phyloP scores from a whole-genome alignment of 441 rosid genomes.

The Euphorbia schlechtendalii region DNA sequence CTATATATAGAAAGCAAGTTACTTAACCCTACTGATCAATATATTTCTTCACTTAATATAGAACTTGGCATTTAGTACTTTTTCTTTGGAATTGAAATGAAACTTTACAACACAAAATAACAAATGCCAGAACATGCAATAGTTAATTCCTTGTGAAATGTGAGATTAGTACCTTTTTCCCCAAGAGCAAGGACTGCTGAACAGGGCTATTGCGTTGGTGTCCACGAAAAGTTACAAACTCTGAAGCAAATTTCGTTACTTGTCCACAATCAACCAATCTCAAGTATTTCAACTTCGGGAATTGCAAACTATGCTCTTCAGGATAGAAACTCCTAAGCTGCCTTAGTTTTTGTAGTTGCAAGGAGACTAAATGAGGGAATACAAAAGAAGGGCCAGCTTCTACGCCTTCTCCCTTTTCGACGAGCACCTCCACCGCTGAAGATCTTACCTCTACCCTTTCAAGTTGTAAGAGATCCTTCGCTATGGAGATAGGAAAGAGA shows the following conservation, averaged over 20 bases:
- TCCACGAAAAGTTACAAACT: background rate
- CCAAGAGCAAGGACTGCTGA: background rate
- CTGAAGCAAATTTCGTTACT: background rate
- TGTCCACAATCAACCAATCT: background rate
- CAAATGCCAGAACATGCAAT: background rate
- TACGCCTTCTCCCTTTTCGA: slow-evolving; percentile 8
- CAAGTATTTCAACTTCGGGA: background rate
- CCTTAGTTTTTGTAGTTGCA: background rate
- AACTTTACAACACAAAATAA: too few species aligned
- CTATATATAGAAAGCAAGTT: background rate
- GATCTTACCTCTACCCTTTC: background rate
- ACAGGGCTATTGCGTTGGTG: background rate
- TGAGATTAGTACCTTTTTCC: background rate
- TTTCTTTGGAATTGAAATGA: too few species aligned
- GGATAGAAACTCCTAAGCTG: background rate
- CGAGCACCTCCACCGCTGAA: slow-evolving; percentile 19
- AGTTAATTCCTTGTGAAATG: background rate
- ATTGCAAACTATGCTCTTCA: background rate
- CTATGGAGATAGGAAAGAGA: slow-evolving; percentile 26
- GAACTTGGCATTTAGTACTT: too few species aligned
- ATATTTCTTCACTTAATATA: background rate
- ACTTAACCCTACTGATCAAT: too few species aligned
- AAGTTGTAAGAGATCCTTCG: slow-evolving; percentile 9
- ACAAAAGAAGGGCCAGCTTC: background rate
- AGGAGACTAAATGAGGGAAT: slow-evolving; percentile 3